Evolutionary conservation across 148 eudicot species (phyloP).

Genomic region (Beta vulgaris): DNA sequence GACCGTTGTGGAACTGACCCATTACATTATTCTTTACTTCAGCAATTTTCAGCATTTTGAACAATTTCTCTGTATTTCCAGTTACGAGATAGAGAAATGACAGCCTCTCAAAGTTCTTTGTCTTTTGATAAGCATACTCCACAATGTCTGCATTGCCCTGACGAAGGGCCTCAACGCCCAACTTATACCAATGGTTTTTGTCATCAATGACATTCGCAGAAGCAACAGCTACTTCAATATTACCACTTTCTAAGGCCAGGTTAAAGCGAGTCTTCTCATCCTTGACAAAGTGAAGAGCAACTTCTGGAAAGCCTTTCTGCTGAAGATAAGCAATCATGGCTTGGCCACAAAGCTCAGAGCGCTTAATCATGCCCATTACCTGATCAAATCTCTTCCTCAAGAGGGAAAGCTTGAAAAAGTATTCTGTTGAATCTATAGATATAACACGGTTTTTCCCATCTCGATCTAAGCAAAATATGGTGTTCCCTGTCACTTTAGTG

Average conservation of each 20-base stretch:
- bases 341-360: conserved; percentile 92
- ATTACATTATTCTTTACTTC: conserved; percentile 65
- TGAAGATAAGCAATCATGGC: conserved; percentile 98
- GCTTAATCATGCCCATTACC: conserved; percentile 90
- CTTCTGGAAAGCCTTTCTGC: conserved; percentile 98
- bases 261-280: conserved; percentile 70
- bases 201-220: conserved; percentile 79
- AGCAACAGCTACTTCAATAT: conserved; percentile 68
- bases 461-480: conserved; percentile 81
- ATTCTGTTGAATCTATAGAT: conserved; percentile 81
- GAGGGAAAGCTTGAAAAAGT: conserved; percentile 71
- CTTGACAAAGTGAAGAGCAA: conserved; percentile 95
- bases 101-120: conserved; percentile 73
- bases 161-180: conserved; percentile 82
- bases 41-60: conserved; percentile 56
- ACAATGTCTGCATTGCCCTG: conserved; percentile 80
- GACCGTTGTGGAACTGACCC: conserved; percentile 79
- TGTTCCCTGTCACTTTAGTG: conserved; percentile 72
- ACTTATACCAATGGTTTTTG: conserved; percentile 68
- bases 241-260: conserved; percentile 60
- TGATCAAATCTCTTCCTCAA: conserved; percentile 79
- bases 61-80: conserved; percentile 61
- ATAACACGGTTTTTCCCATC: conserved; percentile 80
- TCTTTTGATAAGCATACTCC: conserved; percentile 77
- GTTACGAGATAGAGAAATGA: conserved; percentile 72